Conservation (phyloP, 305 asterid genomes). For the Salvia sclarea region DNA sequence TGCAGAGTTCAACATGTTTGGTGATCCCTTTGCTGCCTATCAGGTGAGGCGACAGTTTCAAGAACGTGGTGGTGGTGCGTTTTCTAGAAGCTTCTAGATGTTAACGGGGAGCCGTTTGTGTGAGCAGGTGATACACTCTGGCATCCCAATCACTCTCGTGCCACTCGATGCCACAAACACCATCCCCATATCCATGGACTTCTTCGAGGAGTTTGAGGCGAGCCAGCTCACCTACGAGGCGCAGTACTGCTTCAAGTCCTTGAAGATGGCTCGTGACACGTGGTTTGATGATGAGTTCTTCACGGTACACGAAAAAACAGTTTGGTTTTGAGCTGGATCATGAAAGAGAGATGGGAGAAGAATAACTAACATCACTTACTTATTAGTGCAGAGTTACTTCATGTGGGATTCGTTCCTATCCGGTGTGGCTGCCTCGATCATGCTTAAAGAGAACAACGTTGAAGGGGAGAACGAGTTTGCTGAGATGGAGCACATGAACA, state of each 20-base stretch:
- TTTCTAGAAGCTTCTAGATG: slow-evolving; percentile 4
- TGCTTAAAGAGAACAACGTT: slow-evolving; percentile 47
- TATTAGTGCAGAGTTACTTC: slow-evolving; percentile 69
- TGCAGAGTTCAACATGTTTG: slow-evolving; percentile 84
- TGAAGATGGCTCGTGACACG: slow-evolving; percentile 81
- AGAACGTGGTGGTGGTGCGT: neutral
- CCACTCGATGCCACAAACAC: slow-evolving; percentile 95
- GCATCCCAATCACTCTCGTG: slow-evolving; percentile 77
- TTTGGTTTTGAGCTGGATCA: neutral
- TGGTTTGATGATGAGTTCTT: slow-evolving; percentile 64
- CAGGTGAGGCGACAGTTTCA: slow-evolving; percentile 49
- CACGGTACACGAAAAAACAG: slow-evolving; percentile 45
- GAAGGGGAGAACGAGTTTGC: slow-evolving; percentile 78
- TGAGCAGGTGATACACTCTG: slow-evolving; percentile 78
- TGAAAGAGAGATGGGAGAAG: neutral
- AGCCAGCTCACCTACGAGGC: slow-evolving; percentile 81
- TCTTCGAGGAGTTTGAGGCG: slow-evolving; percentile 59
- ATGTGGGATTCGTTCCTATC: slow-evolving; percentile 90
- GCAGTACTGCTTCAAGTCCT: slow-evolving; percentile 72
- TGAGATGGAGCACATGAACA: slow-evolving; percentile 76
- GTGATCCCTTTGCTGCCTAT: slow-evolving; percentile 93
- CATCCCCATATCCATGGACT: slow-evolving; percentile 57
- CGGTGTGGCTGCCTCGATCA: slow-evolving; percentile 85
- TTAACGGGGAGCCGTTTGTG: neutral
- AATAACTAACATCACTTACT: slow-evolving; percentile 7